Evolutionary conservation across 768 basidiomycete genomes (phyloP), one percentile per base, ranked within the genome.

Genomic region (Amanita jacksonii): DNA sequence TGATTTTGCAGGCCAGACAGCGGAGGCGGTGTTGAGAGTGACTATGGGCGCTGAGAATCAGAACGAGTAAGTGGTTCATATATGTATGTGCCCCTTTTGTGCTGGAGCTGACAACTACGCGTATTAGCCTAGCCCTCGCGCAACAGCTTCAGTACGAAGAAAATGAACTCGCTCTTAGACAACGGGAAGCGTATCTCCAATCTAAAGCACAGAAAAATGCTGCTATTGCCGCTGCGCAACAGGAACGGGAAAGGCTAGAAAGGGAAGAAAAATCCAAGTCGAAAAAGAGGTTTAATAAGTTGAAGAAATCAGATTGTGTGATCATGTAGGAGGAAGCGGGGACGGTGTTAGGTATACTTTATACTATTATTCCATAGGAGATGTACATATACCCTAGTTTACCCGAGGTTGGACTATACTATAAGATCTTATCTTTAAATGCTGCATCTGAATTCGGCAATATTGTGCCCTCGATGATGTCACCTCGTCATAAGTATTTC

Each of bases 131-230:
- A 25, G 77, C 73, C 5, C 68, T 93, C 0, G 91, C 91, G 3
- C 69, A 68, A 37, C 81, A 81, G 49, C 62, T 96, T 1, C 91
- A 93, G 56, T 75, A 73, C 1, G 85, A 90, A 51, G 91, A 93
- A 60, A 80, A 93, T 34, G 69, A 68, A 3, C 61, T 64, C 5
- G 74, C 72, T 0, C 64, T 64, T 3, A 57, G 62, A 24, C 60
- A 67, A 38, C 62, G 67, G 9, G 63, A 63, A 42, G 53, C 45
- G 2, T 55, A 60, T 41, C 45, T 57, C 1, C 61, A 54, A 3
- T 57, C 60, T 36, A 57, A 59, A 36, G 20, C 45, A 43, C 20
- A 45, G 46, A 24, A 54, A 54, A 19, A 50, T 41, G 24, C 49
- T 54, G 33, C 57, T 61, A 40, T 54, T n/a, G n/a, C n/a, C 55